A percentile compares a stretch with the other conserved stretches of the same genome.
Conservation (phyloP, 352 stramenopile genomes). For the Globisporangium perplexum region DNA sequence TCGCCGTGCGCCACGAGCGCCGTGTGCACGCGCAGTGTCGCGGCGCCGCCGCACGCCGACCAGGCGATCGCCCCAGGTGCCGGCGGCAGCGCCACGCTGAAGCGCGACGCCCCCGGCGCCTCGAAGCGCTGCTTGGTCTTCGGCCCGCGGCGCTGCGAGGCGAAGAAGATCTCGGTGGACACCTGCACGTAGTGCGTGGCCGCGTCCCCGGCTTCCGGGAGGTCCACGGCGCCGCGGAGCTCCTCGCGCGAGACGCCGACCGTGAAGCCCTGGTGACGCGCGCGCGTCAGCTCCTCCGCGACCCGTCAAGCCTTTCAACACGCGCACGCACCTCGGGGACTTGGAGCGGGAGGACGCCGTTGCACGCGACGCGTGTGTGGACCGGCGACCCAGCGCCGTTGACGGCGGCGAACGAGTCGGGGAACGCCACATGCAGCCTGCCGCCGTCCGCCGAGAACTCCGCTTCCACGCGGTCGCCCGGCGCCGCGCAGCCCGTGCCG, state of each 20-base stretch:
- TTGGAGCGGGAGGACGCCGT: conserved; percentile 3
- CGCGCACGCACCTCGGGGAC: neutral
- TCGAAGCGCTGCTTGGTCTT: conserved; percentile 17
- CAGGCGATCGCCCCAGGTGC: conserved; percentile 12
- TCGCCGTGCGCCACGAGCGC: conserved; percentile 19
- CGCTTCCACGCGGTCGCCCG: neutral
- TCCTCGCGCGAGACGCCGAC: conserved; percentile 20
- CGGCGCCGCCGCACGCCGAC: conserved; percentile 16
- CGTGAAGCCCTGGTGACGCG: conserved; percentile 3
- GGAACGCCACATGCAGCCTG: conserved; percentile 4
- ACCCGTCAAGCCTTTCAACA: too few relatives aligned
- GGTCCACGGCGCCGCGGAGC: conserved; percentile 15
- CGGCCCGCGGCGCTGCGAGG: conserved; percentile 5
- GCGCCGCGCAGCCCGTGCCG: conserved; percentile 2
- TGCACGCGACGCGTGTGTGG: conserved; percentile 10
- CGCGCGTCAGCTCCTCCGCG: neutral
- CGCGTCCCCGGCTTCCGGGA: conserved; percentile 1
- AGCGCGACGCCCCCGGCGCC: neutral
- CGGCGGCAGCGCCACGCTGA: conserved; percentile 8
- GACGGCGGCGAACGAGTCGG: conserved; percentile 1
- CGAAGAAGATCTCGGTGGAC: conserved; percentile 21
- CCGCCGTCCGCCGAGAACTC: conserved; percentile 3
- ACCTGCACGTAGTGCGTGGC: conserved; percentile 11
- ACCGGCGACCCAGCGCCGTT: neutral
- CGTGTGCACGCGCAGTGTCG: conserved; percentile 22